Conservation (phyloP, 73 alveolate species). For the Tetrahymena malaccensis region DNA sequence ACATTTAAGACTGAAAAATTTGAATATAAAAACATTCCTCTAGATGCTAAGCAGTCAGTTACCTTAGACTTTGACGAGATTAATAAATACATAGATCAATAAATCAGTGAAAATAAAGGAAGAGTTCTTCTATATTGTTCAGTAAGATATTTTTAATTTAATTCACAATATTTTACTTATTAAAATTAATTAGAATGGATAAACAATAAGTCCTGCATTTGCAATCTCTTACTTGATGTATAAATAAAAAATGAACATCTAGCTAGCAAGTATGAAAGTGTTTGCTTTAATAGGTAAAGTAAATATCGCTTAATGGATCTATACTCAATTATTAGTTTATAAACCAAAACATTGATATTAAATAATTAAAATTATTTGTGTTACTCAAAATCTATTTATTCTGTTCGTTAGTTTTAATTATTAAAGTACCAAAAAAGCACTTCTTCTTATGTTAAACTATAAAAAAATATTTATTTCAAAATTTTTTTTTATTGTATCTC, state of each 20-base stretch:
- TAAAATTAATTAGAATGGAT: not conserved
- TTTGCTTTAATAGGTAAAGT: not conserved
- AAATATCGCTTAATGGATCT: not conserved
- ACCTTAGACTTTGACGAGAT: not conserved
- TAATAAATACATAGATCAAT: not conserved
- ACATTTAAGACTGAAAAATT: not conserved
- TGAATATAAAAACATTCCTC: not conserved
- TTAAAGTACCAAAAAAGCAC: no score
- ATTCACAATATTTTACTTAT: not conserved
- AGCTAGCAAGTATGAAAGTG: not conserved
- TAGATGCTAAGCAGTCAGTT: not conserved
- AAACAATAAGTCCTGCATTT: not conserved
- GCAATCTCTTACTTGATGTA: not conserved
- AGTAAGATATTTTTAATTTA: not conserved
- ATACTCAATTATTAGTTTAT: not conserved
- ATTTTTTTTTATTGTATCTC: no score
- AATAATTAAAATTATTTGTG: not conserved
- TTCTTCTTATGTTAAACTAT: no score
- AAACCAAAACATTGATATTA: not conserved
- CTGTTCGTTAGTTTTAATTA: no score
- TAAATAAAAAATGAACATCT: not conserved
- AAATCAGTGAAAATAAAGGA: not conserved
- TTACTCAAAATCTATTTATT: no score
- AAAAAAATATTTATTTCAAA: no score
- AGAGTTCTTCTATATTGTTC: not conserved